Evolutionary conservation across 2,329 filamentous ascomycete genomes (phyloP), one percentile per base, ranked within the genome.

Genomic region (Paraphaeosphaeria minitans): DNA sequence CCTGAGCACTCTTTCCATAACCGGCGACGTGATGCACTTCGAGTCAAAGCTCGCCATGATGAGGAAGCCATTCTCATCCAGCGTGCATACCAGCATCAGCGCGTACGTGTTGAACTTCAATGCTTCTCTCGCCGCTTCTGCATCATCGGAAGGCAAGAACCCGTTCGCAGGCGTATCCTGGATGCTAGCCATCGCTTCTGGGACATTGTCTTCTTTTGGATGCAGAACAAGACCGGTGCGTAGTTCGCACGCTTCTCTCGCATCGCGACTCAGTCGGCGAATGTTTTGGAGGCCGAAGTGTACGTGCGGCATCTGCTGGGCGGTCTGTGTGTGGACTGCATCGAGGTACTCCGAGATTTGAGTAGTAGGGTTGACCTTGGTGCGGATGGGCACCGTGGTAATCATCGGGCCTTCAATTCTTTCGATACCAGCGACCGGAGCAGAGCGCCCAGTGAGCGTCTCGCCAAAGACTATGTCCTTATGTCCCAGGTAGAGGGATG

Each of bases 1-100:
- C 1, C 77, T 69, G 22, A 88, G 75, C 3, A 83, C 83, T 33
- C 79, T 78, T 65, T 87, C 77, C 75, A 88, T 84, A 19, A 82
- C 79, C 24, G 77, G 73, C 33, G 76, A 78, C 19, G 78, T 77
- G 19, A 89, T 82, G 0, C 83, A 81, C n/a, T 83, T 82, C 22
- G 85, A 86, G 66, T 90, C 87, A 65, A 89, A 89, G 65, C 87
- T 87, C 0, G 86, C 86, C 77, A 86, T 87, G 56, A 87, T 78
- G 16, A 83, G 73, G 67, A 89, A 84, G 1, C 83, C 82, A 59
- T 80, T 78, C 2, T 82, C 78, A 37, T 85, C 82, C 6, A 89
- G 75, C 4, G 84, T 86, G 70, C 87, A 89, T 43, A 89, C 87
- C 21, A 89, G 75, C 79, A 89, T 89, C 33, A 90, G 81, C 1